Percentiles rank a stretch among this genome's conserved stretches.
Evolutionary conservation across 2,329 filamentous ascomycete species (phyloP).

Genomic region (Sporothrix protearum): DNA sequence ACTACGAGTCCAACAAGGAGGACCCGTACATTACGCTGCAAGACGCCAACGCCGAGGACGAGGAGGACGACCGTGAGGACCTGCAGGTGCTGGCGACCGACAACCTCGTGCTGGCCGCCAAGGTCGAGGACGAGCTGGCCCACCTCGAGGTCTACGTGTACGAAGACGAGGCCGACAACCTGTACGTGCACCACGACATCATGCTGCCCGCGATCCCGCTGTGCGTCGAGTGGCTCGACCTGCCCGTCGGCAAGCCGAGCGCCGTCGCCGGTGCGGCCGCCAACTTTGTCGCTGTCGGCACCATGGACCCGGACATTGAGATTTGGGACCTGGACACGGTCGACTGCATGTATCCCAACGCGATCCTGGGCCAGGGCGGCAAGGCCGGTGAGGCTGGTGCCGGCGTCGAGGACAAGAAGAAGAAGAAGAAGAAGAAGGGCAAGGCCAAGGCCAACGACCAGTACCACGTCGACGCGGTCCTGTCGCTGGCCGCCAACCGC

Average conservation of each 20-base stretch:
- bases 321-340: conserved; percentile 96
- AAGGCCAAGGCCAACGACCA: conserved; percentile 84
- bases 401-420: conserved; percentile 47
- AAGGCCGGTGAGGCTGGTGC: conserved; percentile 33
- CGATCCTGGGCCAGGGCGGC: conserved; percentile 76
- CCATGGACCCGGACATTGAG: conserved; percentile 98
- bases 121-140: conserved; percentile 94
- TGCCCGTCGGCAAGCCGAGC: conserved; percentile 72
- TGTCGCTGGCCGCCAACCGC: conserved; percentile 87
- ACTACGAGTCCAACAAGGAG: conserved; percentile 89
- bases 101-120: conserved; percentile 86
- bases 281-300: conserved; percentile 93
- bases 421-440: conserved; percentile 85
- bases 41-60: conserved; percentile 60
- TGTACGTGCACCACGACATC: conserved; percentile 99
- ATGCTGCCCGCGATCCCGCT: conserved; percentile 97
- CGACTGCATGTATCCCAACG: conserved; percentile 97
- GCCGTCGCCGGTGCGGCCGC: conserved; percentile 64
- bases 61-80: conserved; percentile 88
- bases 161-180: conserved; percentile 89
- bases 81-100: conserved; percentile 89
- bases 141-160: conserved; percentile 97
- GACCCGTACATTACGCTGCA: conserved; percentile 95
- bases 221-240: conserved; percentile 91
- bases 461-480: conserved; percentile 90